Conservation (phyloP, 257 asterid genomes). For the Eustoma russellianum region DNA sequence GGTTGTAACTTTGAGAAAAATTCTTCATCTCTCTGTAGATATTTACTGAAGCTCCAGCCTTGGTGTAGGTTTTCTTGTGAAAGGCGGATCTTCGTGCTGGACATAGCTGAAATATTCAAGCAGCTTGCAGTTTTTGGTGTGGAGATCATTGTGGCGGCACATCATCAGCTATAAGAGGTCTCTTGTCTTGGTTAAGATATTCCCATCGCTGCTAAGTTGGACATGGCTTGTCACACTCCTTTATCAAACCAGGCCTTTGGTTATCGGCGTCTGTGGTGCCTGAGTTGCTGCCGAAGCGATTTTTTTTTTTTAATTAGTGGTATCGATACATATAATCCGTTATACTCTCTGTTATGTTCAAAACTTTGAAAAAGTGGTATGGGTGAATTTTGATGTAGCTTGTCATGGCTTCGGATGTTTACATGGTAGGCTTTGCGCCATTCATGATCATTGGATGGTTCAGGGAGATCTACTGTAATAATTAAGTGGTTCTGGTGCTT, state of each 20-base stretch:
- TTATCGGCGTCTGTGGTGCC: constrained; percentile 7
- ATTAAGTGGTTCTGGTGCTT: no score
- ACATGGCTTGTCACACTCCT: neutral
- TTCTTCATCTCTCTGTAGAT: neutral
- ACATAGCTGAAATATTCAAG: no score
- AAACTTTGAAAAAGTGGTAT: neutral
- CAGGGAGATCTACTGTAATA: no score
- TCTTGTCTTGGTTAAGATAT: neutral
- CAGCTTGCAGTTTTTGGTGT: neutral
- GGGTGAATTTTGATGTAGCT: neutral
- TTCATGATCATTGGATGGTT: no score
- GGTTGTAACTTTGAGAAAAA: neutral
- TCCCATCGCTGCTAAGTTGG: neutral
- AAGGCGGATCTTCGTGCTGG: constrained; percentile 2
- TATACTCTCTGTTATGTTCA: neutral
- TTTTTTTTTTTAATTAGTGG: neutral
- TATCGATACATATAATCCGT: no score
- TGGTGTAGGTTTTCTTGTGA: neutral
- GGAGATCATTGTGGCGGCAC: neutral
- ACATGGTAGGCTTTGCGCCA: no score
- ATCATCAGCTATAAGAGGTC: neutral
- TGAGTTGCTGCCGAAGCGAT: neutral
- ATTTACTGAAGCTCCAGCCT: constrained; percentile 2
- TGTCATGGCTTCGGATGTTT: neutral
- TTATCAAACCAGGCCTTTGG: neutral